phyloP scores from a whole-genome alignment of 1,284 basidiomycete species.

The Trichosporon inkin region DNA sequence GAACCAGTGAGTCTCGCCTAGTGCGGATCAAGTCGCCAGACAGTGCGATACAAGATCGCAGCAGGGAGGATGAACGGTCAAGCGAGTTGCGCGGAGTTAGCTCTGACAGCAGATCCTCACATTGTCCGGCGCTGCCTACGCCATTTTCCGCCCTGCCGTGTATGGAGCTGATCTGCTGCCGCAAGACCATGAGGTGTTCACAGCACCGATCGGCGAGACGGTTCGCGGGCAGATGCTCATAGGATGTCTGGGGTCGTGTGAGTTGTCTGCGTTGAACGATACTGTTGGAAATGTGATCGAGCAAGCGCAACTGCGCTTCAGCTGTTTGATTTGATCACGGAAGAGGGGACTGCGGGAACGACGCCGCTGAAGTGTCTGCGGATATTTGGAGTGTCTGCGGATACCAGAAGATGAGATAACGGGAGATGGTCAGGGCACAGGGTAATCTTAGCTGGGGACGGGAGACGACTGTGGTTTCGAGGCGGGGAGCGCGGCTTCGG shows the following conservation, averaged over 20 bases:
- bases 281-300: background rate
- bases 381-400: background rate
- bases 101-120: conserved; percentile 34
- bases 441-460: too few relatives aligned
- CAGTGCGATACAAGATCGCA: background rate
- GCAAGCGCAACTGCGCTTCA: too few relatives aligned
- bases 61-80: too few relatives aligned
- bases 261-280: conserved; percentile 15
- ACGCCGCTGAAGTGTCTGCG: background rate
- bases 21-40: background rate
- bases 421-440: too few relatives aligned
- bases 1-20: conserved; percentile 32
- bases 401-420: background rate
- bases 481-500: background rate
- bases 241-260: conserved; percentile 49
- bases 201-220: conserved; percentile 26
- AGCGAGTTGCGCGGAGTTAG: too few relatives aligned
- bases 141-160: conserved; percentile 37
- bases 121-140: conserved; percentile 44
- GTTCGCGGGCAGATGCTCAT: conserved; percentile 43
- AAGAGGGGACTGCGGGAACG: too few relatives aligned
- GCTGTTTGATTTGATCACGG: too few relatives aligned
- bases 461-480: background rate
- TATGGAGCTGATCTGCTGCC: conserved; percentile 46
- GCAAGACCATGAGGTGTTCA: conserved; percentile 24